Conservation (phyloP, 2,329 filamentous ascomycete genomes). For the Penicillium brasilianum region DNA sequence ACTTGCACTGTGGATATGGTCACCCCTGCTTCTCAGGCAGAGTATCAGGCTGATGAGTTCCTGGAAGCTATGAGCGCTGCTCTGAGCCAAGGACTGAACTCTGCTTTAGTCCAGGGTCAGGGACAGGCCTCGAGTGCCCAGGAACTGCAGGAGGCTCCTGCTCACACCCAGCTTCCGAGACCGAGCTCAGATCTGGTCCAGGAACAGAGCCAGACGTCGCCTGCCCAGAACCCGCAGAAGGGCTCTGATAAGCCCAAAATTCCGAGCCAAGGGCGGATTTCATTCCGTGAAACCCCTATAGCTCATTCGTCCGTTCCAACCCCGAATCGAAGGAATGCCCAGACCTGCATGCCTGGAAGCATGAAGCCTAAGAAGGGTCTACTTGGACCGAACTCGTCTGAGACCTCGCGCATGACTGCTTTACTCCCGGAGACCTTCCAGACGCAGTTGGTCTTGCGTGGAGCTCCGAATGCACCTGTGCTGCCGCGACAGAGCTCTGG, state of each 20-base stretch:
- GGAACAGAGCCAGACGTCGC: no score
- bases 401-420: no score
- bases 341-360: background rate
- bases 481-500: background rate
- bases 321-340: no score
- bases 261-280: no score
- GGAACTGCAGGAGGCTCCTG: background rate
- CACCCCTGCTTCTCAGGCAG: background rate
- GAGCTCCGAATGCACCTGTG: background rate
- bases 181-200: no score
- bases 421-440: background rate
- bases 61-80: background rate
- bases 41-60: background rate
- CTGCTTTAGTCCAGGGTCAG: no score
- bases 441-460: background rate
- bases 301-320: background rate
- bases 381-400: background rate
- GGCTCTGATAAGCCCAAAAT: no score
- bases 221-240: no score
- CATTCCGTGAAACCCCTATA: background rate
- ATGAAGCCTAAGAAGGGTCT: background rate
- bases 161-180: background rate
- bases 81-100: background rate
- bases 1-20: background rate
- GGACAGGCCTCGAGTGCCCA: background rate